Conservation (phyloP, 2,329 filamentous ascomycete genomes). For the Magnaporthiopsis poae region DNA sequence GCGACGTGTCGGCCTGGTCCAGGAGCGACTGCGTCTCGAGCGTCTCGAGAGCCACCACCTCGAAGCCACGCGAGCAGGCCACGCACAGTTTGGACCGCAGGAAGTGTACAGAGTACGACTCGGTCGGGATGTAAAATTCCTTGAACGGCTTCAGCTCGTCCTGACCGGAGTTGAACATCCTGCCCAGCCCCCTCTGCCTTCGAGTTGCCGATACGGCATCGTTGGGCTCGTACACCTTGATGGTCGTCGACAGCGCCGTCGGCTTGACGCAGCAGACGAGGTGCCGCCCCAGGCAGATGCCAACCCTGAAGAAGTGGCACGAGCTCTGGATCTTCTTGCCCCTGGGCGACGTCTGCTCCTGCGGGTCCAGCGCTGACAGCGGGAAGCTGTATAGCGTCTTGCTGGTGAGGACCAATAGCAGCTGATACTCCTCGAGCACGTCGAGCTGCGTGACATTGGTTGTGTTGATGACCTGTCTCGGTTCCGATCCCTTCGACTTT, state of each 20-base stretch:
- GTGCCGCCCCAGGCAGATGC: conserved; percentile 86
- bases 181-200: conserved; percentile 89
- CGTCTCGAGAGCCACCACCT: conserved; percentile 91
- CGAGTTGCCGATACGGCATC: conserved; percentile 87
- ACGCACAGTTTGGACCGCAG: conserved; percentile 93
- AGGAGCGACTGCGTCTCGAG: conserved; percentile 96
- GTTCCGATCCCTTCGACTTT: conserved; percentile 66
- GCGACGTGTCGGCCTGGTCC: conserved; percentile 92
- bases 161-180: conserved; percentile 87
- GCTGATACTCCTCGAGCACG: conserved; percentile 86
- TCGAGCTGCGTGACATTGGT: conserved; percentile 89
- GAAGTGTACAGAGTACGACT: conserved; percentile 97
- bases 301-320: conserved; percentile 96
- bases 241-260: conserved; percentile 82
- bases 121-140: conserved; percentile 97
- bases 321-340: conserved; percentile 95
- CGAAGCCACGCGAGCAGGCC: conserved; percentile 88
- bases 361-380: conserved; percentile 73
- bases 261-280: conserved; percentile 95
- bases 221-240: conserved; percentile 98
- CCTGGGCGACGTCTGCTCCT: conserved; percentile 70
- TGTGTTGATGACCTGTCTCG: conserved; percentile 75
- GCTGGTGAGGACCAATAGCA: conserved; percentile 83
- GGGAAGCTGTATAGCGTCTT: conserved; percentile 88
- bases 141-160: conserved; percentile 95